Percentiles rank a stretch among this genome's conserved stretches.
These are phyloP conservation scores for Eleusine indica DNA, from an alignment of 176 grass and related monocot species.

Conservation along the genomic window DNA sequence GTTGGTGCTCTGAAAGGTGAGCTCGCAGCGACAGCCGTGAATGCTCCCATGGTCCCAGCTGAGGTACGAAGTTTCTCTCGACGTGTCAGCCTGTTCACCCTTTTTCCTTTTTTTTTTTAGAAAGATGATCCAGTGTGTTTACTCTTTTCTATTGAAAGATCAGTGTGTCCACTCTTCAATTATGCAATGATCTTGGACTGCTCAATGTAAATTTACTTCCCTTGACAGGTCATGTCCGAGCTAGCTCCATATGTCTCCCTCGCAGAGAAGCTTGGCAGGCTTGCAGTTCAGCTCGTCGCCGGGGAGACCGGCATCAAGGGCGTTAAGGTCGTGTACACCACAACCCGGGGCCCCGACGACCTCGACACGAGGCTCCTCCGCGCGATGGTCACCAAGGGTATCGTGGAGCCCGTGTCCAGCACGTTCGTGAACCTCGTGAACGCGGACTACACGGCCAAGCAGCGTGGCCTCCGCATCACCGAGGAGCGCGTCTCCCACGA, in stretches of 20 bases:
- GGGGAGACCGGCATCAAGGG: slow-evolving; percentile 81
- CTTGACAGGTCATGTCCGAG: slow-evolving; percentile 69
- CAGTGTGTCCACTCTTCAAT: background rate
- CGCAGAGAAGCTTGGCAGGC: slow-evolving; percentile 89
- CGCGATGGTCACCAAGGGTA: slow-evolving; percentile 89
- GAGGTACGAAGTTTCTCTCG: slow-evolving; percentile 51
- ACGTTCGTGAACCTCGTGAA: slow-evolving; percentile 86
- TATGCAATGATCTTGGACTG: background rate
- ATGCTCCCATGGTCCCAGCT: slow-evolving; percentile 97
- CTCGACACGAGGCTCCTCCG: slow-evolving; percentile 88
- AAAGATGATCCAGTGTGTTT: background rate
- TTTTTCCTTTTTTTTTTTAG: too few relatives aligned
- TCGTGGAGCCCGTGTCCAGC: slow-evolving; percentile 87
- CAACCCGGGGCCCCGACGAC: slow-evolving; percentile 64
- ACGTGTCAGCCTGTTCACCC: background rate
- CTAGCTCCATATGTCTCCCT: slow-evolving; percentile 84
- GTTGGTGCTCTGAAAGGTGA: slow-evolving; percentile 79
- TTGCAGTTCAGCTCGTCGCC: slow-evolving; percentile 89
- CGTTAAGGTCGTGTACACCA: slow-evolving; percentile 86
- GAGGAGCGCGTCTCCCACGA: slow-evolving; percentile 79
- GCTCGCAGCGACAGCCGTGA: slow-evolving; percentile 84
- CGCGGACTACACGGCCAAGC: slow-evolving; percentile 85
- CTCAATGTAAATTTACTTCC: background rate
- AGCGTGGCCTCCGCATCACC: slow-evolving; percentile 73
- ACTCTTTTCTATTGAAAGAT: too few relatives aligned